Base-by-base conservation (phyloP, 805 yeast species). In the Pichia manshurica region DNA sequence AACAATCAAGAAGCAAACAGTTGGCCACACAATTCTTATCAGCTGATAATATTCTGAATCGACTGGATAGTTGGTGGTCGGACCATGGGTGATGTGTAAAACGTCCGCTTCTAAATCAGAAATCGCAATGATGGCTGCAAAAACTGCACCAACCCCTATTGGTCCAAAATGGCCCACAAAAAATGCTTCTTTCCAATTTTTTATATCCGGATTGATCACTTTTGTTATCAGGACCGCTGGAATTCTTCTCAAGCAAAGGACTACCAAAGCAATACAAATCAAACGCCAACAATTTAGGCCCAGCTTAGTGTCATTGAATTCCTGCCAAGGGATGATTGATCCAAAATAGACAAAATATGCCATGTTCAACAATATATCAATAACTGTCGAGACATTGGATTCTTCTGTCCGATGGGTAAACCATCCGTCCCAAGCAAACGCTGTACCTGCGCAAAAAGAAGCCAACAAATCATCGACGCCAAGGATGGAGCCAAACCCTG, bases 101-200 rank as follows among this genome's bases (percentile, higher is more conserved):
- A 59, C 74, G 37, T 62, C 61, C 21, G 68, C 62, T 42, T 65
- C 70, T 23, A 65, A 52, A 35, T 65, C 68, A 7, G 62, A 61
- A 46, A 62, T 57, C 3, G 70, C 67, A 39, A 65, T 48, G 36
- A 65, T 65, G 7, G 67, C 62, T 0, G 69, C 67, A 53, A 62
- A 65, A 17, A 65, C 62, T 3, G 70, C 69, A 44, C 68, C 69
- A 19, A 65, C 69, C 21, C 89, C 89, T 59, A 83, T 81, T 15
- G 89, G 89, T 34, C 89, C 89, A 58, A 83, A 83, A 65, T 79
- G 87, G 39, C 89, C 89, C 51, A 82, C 78, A 58, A 83, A 79
- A 5, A 82, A 56, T 1, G 87, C 87, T 58, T 83, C 88, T 59
- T 79, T 73, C 81, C 84, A 76, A 33, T 77, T 70, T 48, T 73